These are phyloP conservation scores for Chlorella sorokiniana DNA, from an alignment of 139 green algal genomes.

Conservation along the genomic window DNA sequence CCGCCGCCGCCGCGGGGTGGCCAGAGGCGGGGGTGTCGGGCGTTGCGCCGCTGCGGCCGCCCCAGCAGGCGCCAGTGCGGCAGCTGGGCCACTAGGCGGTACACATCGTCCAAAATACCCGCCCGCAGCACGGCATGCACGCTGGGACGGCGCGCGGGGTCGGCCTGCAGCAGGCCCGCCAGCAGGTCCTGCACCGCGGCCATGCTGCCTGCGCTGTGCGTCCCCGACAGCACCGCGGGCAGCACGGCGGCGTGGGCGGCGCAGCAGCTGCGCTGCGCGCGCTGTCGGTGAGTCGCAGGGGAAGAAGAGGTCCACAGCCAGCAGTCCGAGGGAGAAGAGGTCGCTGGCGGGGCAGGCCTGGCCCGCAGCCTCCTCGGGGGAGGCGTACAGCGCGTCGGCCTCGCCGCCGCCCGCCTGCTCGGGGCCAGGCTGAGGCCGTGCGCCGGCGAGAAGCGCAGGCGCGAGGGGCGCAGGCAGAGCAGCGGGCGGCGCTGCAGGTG, in stretches of 20 bases:
- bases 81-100: background rate
- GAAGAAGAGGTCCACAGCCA: constrained; percentile 59
- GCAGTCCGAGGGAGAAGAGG: constrained; percentile 64
- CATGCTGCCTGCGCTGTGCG: background rate
- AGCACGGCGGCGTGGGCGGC: background rate
- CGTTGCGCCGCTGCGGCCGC: background rate
- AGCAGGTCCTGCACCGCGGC: constrained; percentile 22
- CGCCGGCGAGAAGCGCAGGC: constrained; percentile 29
- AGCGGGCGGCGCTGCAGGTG: constrained; percentile 37
- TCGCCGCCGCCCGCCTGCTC: background rate
- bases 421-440: background rate
- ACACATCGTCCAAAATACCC: background rate
- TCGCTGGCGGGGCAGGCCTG: constrained; percentile 22
- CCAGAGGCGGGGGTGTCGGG: background rate
- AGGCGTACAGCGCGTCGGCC: constrained; percentile 59
- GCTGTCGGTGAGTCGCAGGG: constrained; percentile 9
- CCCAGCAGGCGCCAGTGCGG: constrained; percentile 27
- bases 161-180: constrained; percentile 40
- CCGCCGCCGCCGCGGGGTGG: background rate
- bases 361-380: constrained; percentile 60
- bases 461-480: constrained; percentile 31
- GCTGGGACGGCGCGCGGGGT: background rate
- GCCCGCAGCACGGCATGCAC: constrained; percentile 20
- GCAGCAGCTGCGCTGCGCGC: constrained; percentile 15
- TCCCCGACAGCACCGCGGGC: constrained; percentile 8